A percentile compares a stretch with the other conserved stretches of the same genome.
Conservation (phyloP, 2,329 filamentous ascomycete species). For the Dothidotthia symphoricarpi region DNA sequence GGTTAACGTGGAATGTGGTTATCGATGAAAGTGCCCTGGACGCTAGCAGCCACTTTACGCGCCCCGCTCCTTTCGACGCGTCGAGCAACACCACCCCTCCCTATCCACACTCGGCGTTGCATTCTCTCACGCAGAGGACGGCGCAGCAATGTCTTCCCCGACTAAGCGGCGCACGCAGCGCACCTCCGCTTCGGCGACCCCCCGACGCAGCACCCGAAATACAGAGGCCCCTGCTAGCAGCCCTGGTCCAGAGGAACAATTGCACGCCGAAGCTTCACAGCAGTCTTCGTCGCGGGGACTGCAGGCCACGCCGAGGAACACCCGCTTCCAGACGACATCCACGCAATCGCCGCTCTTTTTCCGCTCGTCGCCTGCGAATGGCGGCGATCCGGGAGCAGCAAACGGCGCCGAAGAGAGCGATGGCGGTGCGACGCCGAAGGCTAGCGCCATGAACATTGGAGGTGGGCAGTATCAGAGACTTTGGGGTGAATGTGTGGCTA, state of each 20-base stretch:
- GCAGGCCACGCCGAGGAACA: constrained; percentile 49
- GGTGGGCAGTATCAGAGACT: constrained; percentile 49
- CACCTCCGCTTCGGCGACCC: constrained; percentile 56
- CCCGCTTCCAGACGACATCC: constrained; percentile 44
- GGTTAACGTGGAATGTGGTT: too few relatives aligned
- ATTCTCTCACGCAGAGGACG: not conserved
- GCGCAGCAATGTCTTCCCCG: constrained; percentile 60
- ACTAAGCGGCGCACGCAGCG: constrained; percentile 56
- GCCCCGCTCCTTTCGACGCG: constrained; percentile 26
- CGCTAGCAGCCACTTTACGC: constrained; percentile 17
- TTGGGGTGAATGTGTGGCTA: constrained; percentile 10
- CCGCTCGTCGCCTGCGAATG: constrained; percentile 58
- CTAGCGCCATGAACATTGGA: constrained; percentile 59
- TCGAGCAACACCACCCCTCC: constrained; percentile 20
- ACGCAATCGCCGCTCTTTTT: constrained; percentile 76
- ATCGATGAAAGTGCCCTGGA: too few relatives aligned
- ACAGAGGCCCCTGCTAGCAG: constrained; percentile 55
- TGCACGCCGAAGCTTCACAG: constrained; percentile 45
- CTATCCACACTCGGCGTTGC: not conserved
- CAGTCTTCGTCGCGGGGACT: constrained; percentile 41
- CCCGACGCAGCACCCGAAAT: constrained; percentile 54
- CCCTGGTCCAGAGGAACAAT: constrained; percentile 48
- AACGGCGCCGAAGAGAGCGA: constrained; percentile 51
- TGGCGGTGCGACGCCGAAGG: constrained; percentile 69
- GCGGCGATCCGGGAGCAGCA: constrained; percentile 41